Percentiles rank a stretch among this genome's conserved stretches.
Evolutionary conservation across 2,329 filamentous ascomycete species (phyloP).

Genomic region (Sclerotinia sclerotiorum): DNA sequence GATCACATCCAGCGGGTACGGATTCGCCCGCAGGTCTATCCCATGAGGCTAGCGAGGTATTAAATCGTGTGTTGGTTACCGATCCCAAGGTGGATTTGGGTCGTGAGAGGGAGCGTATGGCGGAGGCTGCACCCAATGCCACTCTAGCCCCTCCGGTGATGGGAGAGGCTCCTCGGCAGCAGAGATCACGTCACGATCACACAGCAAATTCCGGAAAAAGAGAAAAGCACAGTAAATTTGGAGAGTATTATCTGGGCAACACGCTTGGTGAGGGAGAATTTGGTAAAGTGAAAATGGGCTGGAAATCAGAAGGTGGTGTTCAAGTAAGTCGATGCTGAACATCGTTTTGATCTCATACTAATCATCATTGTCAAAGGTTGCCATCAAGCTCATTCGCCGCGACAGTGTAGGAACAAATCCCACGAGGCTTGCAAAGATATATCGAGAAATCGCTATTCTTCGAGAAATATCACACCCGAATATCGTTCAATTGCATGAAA

Average conservation of each 20-base stretch:
- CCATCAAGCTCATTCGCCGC: slow-evolving; percentile 95
- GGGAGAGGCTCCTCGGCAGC: slow-evolving; percentile 44
- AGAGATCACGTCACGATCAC: slow-evolving; percentile 61
- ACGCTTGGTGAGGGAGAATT: slow-evolving; percentile 98
- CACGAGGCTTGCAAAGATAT: slow-evolving; percentile 89
- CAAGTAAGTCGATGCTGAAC: slow-evolving; percentile 52
- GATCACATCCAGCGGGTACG: slow-evolving; percentile 43
- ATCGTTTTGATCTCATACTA: neutral
- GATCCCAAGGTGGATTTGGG: slow-evolving; percentile 73
- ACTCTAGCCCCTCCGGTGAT: slow-evolving; percentile 48
- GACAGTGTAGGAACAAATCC: slow-evolving; percentile 88
- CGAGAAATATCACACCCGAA: slow-evolving; percentile 88
- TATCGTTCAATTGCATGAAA: slow-evolving; percentile 94
- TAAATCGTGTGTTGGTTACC: slow-evolving; percentile 74
- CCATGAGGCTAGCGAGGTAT: slow-evolving; percentile 75
- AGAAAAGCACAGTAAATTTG: slow-evolving; percentile 83
- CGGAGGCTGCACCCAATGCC: slow-evolving; percentile 53
- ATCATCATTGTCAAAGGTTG: slow-evolving; percentile 59
- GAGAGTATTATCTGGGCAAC: slow-evolving; percentile 92
- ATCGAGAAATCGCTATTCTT: slow-evolving; percentile 92
- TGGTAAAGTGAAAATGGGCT: slow-evolving; percentile 96
- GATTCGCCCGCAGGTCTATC: slow-evolving; percentile 58
- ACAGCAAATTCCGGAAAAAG: slow-evolving; percentile 44
- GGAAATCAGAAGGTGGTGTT: slow-evolving; percentile 92
- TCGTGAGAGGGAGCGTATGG: slow-evolving; percentile 68